Conservation (phyloP, 257 asterid species). For the Lycium ferocissimum region DNA sequence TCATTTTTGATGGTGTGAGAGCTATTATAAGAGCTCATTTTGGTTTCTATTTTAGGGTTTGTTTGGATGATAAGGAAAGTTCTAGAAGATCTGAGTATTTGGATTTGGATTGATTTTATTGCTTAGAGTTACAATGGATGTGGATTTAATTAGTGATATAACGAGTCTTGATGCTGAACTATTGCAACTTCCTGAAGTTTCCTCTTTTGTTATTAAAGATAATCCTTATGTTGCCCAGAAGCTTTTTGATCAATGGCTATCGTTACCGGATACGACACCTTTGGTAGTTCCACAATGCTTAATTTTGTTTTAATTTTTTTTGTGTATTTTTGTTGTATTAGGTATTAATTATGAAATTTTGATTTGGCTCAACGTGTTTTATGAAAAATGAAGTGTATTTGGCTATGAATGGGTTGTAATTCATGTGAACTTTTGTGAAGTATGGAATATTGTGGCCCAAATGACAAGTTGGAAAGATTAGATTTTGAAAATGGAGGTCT, state of each 20-base stretch:
- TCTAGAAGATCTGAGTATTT: slow-evolving; percentile 45
- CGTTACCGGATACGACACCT: slow-evolving; percentile 73
- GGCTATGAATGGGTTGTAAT: background rate
- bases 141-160: slow-evolving; percentile 79
- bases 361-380: background rate
- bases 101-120: slow-evolving; percentile 39
- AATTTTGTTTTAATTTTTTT: background rate
- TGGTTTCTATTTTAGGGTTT: slow-evolving; percentile 22
- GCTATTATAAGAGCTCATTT: background rate
- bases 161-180: slow-evolving; percentile 80
- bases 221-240: slow-evolving; percentile 75
- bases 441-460: background rate
- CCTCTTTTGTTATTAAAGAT: slow-evolving; percentile 76
- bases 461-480: background rate
- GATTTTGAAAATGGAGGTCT: too few relatives aligned
- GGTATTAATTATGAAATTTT: background rate
- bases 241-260: slow-evolving; percentile 96
- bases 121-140: slow-evolving; percentile 55
- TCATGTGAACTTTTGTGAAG: background rate
- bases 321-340: background rate
- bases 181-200: slow-evolving; percentile 88
- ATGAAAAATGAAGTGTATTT: background rate
- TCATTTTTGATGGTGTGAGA: background rate
- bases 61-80: slow-evolving; percentile 47
- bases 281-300: slow-evolving; percentile 55